These are phyloP conservation scores for Schwanniomyces etchellsii DNA, from an alignment of 1,139 yeast species.

Conservation along the genomic window DNA sequence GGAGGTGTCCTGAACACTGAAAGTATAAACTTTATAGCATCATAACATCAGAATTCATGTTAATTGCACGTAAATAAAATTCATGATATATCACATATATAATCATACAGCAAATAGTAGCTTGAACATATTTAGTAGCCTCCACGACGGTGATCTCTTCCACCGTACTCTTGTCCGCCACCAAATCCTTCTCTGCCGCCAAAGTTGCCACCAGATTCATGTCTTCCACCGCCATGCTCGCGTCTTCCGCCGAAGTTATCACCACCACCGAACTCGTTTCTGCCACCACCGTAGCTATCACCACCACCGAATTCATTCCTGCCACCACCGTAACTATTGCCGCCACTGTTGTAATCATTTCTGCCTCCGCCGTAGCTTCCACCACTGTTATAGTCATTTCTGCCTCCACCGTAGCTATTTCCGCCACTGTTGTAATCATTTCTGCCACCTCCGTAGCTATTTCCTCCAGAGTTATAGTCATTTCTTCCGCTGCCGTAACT, in stretches of 20 bases:
- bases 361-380: constrained; percentile 5
- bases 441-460: constrained; percentile 8
- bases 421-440: constrained; percentile 10
- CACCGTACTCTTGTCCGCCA: constrained; percentile 4
- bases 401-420: constrained; percentile 9
- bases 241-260: constrained; percentile 12
- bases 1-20: too few relatives aligned
- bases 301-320: constrained; percentile 8
- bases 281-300: constrained; percentile 8
- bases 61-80: too few relatives aligned
- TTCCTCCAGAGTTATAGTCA: constrained; percentile 10
- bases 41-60: too few relatives aligned
- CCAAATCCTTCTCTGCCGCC: constrained; percentile 6
- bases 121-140: constrained; percentile 4
- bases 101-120: not conserved
- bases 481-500: constrained; percentile 10
- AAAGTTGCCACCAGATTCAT: too few relatives aligned
- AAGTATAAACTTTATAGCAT: too few relatives aligned
- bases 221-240: constrained; percentile 13
- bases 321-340: constrained; percentile 8
- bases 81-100: constrained; percentile 10
- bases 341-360: constrained; percentile 5
- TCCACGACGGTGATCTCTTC: constrained; percentile 4
- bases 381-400: constrained; percentile 7
- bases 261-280: constrained; percentile 8